phyloP scores from a whole-genome alignment of 306 rosid genomes.

The Cucurbita maxima region DNA sequence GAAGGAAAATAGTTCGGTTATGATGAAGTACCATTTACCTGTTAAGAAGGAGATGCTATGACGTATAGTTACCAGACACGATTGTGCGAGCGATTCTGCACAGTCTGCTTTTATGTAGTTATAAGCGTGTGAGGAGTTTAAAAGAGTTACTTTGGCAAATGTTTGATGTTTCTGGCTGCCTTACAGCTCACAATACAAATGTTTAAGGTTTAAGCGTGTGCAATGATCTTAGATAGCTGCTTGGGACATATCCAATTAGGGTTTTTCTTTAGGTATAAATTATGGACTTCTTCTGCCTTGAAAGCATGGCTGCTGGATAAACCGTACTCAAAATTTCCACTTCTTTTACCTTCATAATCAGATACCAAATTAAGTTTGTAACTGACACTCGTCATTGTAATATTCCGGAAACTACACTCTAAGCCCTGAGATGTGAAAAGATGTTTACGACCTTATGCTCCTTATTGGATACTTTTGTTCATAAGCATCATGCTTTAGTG shows the following conservation, averaged over 20 bases:
- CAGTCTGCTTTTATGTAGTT: background rate
- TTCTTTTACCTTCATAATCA: background rate
- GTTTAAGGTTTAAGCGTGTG: background rate
- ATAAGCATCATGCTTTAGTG: background rate
- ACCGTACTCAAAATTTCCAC: background rate
- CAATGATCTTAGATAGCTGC: background rate
- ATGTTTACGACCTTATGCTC: background rate
- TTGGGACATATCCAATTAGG: background rate
- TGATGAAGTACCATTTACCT: background rate
- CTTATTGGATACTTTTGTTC: background rate
- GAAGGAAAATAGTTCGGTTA: background rate
- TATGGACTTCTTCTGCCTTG: background rate
- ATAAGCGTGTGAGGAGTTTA: background rate
- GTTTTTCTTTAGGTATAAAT: background rate
- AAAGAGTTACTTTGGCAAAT: background rate
- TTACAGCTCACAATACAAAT: background rate
- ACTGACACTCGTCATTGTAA: background rate
- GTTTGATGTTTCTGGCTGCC: background rate
- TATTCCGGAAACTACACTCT: background rate
- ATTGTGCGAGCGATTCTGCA: background rate
- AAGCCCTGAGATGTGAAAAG: background rate
- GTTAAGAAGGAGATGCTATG: background rate
- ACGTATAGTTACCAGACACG: background rate
- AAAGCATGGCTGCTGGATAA: background rate
- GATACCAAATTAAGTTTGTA: background rate